These are phyloP conservation scores for Leucosporidium scottii DNA, from an alignment of 768 basidiomycete species.

Conservation along the genomic window DNA sequence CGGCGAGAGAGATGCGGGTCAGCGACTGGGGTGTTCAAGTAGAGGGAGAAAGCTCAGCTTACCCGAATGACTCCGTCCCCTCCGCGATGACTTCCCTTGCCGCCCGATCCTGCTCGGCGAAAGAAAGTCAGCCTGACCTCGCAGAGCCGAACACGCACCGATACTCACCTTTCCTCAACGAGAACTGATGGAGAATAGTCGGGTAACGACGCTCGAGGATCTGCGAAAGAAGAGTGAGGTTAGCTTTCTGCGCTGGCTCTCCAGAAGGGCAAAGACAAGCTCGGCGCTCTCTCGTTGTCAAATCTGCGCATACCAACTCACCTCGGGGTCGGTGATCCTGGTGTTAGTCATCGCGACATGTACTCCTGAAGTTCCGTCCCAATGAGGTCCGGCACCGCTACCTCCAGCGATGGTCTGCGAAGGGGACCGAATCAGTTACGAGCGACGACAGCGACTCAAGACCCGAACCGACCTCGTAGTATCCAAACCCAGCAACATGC, in stretches of 20 bases:
- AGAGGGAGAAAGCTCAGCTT: neutral
- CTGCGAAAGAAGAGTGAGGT: no score
- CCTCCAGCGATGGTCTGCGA: slow-evolving; percentile 78
- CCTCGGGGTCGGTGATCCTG: slow-evolving; percentile 88
- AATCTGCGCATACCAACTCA: no score
- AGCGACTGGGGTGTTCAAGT: neutral
- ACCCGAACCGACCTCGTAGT: slow-evolving; percentile 43
- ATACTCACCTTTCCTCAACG: slow-evolving; percentile 20
- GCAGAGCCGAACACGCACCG: neutral
- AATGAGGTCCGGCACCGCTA: slow-evolving; percentile 77
- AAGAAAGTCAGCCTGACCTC: neutral
- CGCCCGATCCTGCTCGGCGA: slow-evolving; percentile 16
- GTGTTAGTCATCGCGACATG: slow-evolving; percentile 52
- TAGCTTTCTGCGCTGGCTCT: no score
- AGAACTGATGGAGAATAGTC: slow-evolving; percentile 74
- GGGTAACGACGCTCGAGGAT: slow-evolving; percentile 87
- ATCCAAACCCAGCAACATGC: slow-evolving; percentile 49
- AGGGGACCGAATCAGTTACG: neutral
- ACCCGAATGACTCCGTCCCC: slow-evolving; percentile 72
- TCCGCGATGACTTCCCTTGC: slow-evolving; percentile 49
- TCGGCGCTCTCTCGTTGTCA: no score
- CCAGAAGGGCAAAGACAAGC: no score
- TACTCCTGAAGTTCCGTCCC: slow-evolving; percentile 80
- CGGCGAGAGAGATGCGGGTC: no score
- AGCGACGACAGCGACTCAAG: no score